Percentiles rank a stretch among this genome's conserved stretches.
These are phyloP conservation scores for Tuctoria greenei DNA, from an alignment of 176 grass and related monocot genomes.

Conservation along the genomic window DNA sequence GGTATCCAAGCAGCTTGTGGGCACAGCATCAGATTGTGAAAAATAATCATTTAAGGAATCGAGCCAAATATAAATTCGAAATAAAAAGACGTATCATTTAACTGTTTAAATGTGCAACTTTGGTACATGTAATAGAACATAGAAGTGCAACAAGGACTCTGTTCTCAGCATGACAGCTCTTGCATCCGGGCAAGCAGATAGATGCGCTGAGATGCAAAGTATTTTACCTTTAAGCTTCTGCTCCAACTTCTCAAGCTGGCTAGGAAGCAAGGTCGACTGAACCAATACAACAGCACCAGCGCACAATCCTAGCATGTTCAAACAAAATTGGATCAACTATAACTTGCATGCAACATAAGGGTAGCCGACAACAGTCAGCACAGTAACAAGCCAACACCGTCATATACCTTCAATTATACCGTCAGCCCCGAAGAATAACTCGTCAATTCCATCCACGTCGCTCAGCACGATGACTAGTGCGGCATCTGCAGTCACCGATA, in stretches of 20 bases:
- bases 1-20: neutral
- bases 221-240: slow-evolving; percentile 61
- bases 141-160: neutral
- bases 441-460: slow-evolving; percentile 41
- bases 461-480: slow-evolving; percentile 50
- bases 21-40: neutral
- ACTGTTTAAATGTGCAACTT: neutral
- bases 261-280: slow-evolving; percentile 48
- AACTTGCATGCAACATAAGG: neutral
- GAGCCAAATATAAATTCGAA: neutral
- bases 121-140: neutral
- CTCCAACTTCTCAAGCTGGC: slow-evolving; percentile 58
- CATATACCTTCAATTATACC: slow-evolving; percentile 49
- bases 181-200: neutral
- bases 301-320: slow-evolving; percentile 54
- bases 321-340: slow-evolving; percentile 17
- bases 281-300: slow-evolving; percentile 52
- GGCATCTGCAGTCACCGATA: slow-evolving; percentile 46
- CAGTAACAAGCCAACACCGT: neutral
- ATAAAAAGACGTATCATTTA: neutral
- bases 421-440: slow-evolving; percentile 54
- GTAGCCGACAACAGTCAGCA: slow-evolving; percentile 13
- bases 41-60: neutral
- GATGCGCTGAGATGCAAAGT: neutral
- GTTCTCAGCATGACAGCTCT: neutral